Base-by-base conservation (phyloP, 2,329 filamentous ascomycete species). In the Colletotrichum acutatum region DNA sequence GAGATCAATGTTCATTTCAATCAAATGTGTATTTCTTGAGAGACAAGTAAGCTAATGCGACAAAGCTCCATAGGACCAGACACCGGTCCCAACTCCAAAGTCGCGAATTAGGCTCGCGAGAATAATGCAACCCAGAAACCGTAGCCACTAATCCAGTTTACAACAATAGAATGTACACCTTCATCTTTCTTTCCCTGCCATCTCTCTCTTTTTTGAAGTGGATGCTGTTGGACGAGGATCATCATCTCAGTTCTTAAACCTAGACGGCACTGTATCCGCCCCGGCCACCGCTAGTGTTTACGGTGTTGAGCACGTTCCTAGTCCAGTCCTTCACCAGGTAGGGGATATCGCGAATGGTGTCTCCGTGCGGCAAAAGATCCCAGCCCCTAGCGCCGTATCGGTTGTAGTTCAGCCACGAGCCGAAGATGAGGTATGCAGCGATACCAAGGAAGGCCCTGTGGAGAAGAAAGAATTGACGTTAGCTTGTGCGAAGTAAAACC, bases 371-470 rank as follows among this genome's bases (percentile, higher is more conserved):
- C 22, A 98, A 87, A 22, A 98, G 88, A 79, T 98, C 97, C 95
- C 95, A 98, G 70, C 97, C 97, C 57, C 96, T 90, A 65, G 96
- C 95, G 60, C 96, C 96, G 83, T 98, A 98, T 74, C 95, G 94
- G 86, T 95, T 98, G 88, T 98, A 98, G 87, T 98, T 98, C 82
- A 98, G 91, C 97, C 97, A 99, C 24, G 95, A 97, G 76, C 96
- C 95, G 80, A 98, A 98, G 82, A 98, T 98, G 76, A 99, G 92
- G 84, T 98, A 99, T 28, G 95, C 86, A 2, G 97, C 95, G 53
- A 91, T 93, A 58, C 90, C 90, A 75, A 98, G 88, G 89, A 99
- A 99, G 72, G 93, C 85, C 77, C 95, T 98, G 76, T 24, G 16
- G 5, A 4, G 66, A n/a, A 4, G 26, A 66, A n/a, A 4, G 26